Percentiles rank a stretch among this genome's conserved stretches.
These are phyloP conservation scores for Epichloe baconii DNA, from an alignment of 2,329 filamentous ascomycete species.

Conservation along the genomic window DNA sequence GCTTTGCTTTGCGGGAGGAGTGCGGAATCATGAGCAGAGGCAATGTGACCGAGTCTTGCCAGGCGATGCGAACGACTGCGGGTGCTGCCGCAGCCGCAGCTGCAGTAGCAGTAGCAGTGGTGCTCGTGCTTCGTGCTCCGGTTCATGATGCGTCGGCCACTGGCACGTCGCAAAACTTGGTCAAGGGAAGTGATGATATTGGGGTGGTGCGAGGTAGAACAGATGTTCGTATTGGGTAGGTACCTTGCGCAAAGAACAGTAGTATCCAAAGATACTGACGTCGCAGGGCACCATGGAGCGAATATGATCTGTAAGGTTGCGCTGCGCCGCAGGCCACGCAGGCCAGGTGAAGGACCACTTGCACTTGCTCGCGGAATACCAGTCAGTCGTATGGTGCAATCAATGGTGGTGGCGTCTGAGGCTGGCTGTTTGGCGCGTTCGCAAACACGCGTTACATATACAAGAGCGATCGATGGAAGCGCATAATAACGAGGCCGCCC, in stretches of 20 bases:
- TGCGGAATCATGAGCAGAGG: no score
- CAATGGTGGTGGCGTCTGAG: background rate
- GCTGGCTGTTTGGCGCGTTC: background rate
- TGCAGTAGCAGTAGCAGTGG: background rate
- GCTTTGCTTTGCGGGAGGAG: background rate
- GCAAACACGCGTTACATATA: background rate
- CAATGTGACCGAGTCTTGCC: background rate
- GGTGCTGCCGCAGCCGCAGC: background rate
- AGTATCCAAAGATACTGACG: background rate
- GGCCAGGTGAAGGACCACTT: constrained; percentile 2
- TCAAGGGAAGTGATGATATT: constrained; percentile 6
- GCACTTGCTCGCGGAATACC: constrained; percentile 3
- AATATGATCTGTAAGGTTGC: background rate
- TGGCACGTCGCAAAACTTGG: constrained; percentile 2
- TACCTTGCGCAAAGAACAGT: constrained; percentile 1
- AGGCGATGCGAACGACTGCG: background rate
- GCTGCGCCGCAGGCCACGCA: background rate
- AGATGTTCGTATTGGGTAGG: constrained; percentile 13
- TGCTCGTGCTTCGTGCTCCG: background rate
- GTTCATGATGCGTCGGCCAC: constrained; percentile 5
- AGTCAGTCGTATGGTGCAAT: background rate
- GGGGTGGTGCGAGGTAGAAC: constrained; percentile 3
- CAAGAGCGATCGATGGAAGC: background rate
- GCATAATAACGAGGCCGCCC: constrained; percentile 1
- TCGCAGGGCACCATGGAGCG: background rate